Conservation (phyloP, 345 rosid species). For the Citropsis articulata region DNA sequence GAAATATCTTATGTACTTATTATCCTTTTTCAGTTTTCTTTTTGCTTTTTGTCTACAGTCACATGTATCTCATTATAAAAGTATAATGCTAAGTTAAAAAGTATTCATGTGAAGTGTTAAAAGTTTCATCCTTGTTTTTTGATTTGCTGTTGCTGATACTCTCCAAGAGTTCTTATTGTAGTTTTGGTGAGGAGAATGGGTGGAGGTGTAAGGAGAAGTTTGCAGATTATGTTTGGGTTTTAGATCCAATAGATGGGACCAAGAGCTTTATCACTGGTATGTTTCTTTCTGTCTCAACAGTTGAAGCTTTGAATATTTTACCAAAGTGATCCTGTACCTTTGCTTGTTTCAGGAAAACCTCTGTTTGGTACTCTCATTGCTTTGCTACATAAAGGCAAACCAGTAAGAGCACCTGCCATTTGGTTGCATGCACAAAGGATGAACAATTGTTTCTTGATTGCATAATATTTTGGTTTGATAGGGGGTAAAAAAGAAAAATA, state of each 20-base stretch:
- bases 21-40: neutral
- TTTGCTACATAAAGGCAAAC: conserved; percentile 69
- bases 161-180: conserved; percentile 34
- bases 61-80: neutral
- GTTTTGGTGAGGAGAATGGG: conserved; percentile 95
- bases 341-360: conserved; percentile 69
- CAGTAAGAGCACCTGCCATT: conserved; percentile 48
- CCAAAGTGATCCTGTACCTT: conserved; percentile 8
- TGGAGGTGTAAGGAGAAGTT: conserved; percentile 80
- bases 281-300: neutral
- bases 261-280: conserved; percentile 92
- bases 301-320: conserved; percentile 9
- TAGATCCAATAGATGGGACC: conserved; percentile 97
- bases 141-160: conserved; percentile 14
- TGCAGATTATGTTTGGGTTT: conserved; percentile 95
- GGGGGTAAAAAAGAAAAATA: neutral
- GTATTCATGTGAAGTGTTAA: neutral
- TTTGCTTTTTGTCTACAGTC: neutral
- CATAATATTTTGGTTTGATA: neutral
- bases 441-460: neutral
- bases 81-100: neutral
- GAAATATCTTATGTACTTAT: neutral
- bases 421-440: neutral
- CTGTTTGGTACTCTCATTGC: conserved; percentile 91
- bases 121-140: conserved; percentile 2